Percentiles rank a stretch among this genome's conserved stretches.
Evolutionary conservation across 176 grass and related monocot species (phyloP).

Genomic region (Oryza nivara): DNA sequence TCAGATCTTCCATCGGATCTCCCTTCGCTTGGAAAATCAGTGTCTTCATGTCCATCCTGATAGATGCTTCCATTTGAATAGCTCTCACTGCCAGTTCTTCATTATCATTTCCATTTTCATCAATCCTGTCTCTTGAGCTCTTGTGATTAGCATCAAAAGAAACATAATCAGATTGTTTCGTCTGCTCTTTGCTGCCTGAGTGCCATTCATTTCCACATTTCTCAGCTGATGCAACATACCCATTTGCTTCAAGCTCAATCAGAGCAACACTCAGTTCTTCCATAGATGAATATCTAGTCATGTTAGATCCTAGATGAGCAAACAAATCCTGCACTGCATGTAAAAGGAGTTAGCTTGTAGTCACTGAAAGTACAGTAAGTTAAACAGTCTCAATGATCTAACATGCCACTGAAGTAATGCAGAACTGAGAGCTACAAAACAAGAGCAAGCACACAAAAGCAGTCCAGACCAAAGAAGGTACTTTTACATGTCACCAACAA

Average conservation of each 20-base stretch:
- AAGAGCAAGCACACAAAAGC: slow-evolving; percentile 7
- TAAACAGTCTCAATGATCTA: slow-evolving; percentile 6
- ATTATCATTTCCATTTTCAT: slow-evolving; percentile 48
- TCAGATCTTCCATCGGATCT: slow-evolving; percentile 54
- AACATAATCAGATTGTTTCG: slow-evolving; percentile 35
- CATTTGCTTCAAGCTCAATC: slow-evolving; percentile 73
- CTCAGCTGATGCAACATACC: slow-evolving; percentile 37
- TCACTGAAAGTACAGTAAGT: neutral
- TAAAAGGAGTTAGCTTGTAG: slow-evolving; percentile 27
- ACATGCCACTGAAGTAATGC: slow-evolving; percentile 18
- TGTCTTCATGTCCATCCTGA: slow-evolving; percentile 44
- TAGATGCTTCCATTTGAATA: slow-evolving; percentile 54
- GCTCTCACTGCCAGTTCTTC: slow-evolving; percentile 54
- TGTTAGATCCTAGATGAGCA: slow-evolving; percentile 70
- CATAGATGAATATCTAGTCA: slow-evolving; percentile 66
- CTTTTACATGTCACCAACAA: neutral
- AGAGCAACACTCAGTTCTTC: slow-evolving; percentile 69
- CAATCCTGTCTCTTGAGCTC: slow-evolving; percentile 37
- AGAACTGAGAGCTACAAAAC: neutral
- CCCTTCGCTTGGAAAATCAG: slow-evolving; percentile 54
- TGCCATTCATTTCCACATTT: slow-evolving; percentile 30
- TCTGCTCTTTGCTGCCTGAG: slow-evolving; percentile 29
- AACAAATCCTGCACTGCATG: slow-evolving; percentile 66
- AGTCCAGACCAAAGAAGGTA: slow-evolving; percentile 13
- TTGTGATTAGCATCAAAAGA: slow-evolving; percentile 42